Evolutionary conservation across 768 basidiomycete genomes (phyloP).

Genomic region (Hortiboletus flavorubellus): DNA sequence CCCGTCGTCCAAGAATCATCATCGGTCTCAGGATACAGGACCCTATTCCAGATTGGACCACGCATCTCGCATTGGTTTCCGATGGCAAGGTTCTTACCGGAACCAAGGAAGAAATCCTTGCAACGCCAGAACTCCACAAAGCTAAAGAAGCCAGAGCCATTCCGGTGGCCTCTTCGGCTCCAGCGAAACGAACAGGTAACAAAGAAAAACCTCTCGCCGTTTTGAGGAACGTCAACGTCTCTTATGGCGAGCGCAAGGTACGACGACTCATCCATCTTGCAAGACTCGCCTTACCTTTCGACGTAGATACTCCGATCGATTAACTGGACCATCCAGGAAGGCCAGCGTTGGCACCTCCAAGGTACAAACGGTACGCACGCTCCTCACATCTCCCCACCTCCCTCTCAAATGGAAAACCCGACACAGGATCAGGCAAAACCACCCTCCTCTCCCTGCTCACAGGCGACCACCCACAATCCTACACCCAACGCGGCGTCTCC

Average conservation of each 20-base stretch:
- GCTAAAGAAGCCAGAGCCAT: neutral
- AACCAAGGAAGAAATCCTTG: conserved; percentile 42
- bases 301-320: conserved; percentile 70
- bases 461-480: conserved; percentile 95
- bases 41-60: conserved; percentile 66
- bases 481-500: conserved; percentile 52
- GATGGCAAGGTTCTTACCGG: conserved; percentile 52
- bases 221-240: conserved; percentile 63
- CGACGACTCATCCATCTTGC: neutral
- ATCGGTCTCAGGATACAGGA: conserved; percentile 70
- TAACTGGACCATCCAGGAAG: conserved; percentile 77
- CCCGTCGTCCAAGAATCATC: conserved; percentile 55
- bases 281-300: neutral
- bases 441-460: conserved; percentile 87
- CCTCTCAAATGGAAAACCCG: neutral
- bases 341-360: conserved; percentile 87
- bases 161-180: neutral
- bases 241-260: conserved; percentile 65
- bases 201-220: conserved; percentile 49
- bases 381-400: neutral
- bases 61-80: conserved; percentile 58
- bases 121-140: conserved; percentile 18
- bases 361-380: conserved; percentile 72
- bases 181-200: neutral
- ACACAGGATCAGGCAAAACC: conserved; percentile 86